Base-by-base conservation (phyloP, 2,329 filamentous ascomycete species). In the Aureobasidium melanogenum region DNA sequence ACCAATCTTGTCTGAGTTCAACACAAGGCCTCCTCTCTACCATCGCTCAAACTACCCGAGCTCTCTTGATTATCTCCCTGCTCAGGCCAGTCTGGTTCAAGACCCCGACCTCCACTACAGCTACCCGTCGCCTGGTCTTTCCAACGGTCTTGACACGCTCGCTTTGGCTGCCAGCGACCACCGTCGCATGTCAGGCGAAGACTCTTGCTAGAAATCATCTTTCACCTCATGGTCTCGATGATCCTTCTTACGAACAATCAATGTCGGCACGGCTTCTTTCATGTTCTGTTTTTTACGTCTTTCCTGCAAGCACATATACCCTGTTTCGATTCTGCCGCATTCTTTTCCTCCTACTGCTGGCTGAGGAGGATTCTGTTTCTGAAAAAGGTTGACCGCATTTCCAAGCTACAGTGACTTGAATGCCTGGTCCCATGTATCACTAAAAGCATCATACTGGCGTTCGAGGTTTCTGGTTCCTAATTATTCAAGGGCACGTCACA, bases 131-230 rank as follows among this genome's bases (percentile, higher is more conserved):
- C 72, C 72, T 24, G 71, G 72, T 24, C 63, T 73, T 14, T 72
- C 71, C 32, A 72, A 73, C 41, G 71, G 71, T 9, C 66, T 74
- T n/a, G 71, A 74, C 65, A 73, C 70, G 51, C 67, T 74, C 44
- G 72, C 72, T 6, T 64, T 73, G 50, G 72, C 72, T 15, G 72
- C 72, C 19, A 69, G 70, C 43, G 71, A 73, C 61, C 70, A 72
- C 54, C 67, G 71, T 36, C 63, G 64, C 34, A 63, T 71, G 58
- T 69, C 69, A 12, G 66, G 67, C 17, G 71, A 72, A 64, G 69
- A 72, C 63, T 64, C 65, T 14, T 59, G 46, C 22, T 62, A 51
- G 38, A 52, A 7, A 36, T 38, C 19, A 10, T 10, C 3, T 12
- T 15, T 2, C 50, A 24, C 12, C 2, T 15, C 10, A 32, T 50